A percentile compares a stretch with the other conserved stretches of the same genome.
Conservation (phyloP, 805 yeast species). For the Jamesozyma spencerorum region DNA sequence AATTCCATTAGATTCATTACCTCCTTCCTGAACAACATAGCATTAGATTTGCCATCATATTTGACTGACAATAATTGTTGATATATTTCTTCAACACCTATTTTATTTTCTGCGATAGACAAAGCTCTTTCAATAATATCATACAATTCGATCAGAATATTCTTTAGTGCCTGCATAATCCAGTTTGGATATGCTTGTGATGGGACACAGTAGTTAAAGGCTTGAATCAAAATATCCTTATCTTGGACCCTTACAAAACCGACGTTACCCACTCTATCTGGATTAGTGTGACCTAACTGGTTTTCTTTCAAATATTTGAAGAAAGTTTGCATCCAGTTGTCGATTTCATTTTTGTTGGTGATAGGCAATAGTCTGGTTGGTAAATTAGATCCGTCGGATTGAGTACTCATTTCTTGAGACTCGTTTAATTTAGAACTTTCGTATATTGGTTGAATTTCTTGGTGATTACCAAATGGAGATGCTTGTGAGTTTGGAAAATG, state of each 20-base stretch:
- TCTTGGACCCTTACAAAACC: neutral
- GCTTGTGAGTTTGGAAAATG: neutral
- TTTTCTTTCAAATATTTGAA: neutral
- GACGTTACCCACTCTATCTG: neutral
- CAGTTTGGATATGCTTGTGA: constrained; percentile 1
- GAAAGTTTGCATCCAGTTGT: neutral
- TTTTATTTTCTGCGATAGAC: neutral
- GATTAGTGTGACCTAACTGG: neutral
- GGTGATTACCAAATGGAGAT: neutral
- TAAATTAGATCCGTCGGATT: neutral
- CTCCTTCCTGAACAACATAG: constrained; percentile 1
- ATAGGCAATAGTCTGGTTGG: neutral
- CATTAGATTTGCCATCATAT: constrained; percentile 4
- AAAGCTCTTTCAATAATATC: constrained; percentile 1
- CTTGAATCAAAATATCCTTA: neutral
- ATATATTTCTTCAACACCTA: neutral
- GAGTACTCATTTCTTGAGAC: neutral
- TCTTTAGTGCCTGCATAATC: neutral
- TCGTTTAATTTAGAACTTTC: neutral
- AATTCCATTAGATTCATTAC: neutral
- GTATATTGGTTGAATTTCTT: neutral
- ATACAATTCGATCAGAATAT: neutral
- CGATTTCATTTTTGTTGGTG: neutral
- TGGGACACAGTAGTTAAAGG: constrained; percentile 1
- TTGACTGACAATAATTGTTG: neutral